Percentiles rank a stretch among this genome's conserved stretches.
These are phyloP conservation scores for Cyberlindnera subsufficiens DNA, from an alignment of 805 yeast species.

Conservation along the genomic window DNA sequence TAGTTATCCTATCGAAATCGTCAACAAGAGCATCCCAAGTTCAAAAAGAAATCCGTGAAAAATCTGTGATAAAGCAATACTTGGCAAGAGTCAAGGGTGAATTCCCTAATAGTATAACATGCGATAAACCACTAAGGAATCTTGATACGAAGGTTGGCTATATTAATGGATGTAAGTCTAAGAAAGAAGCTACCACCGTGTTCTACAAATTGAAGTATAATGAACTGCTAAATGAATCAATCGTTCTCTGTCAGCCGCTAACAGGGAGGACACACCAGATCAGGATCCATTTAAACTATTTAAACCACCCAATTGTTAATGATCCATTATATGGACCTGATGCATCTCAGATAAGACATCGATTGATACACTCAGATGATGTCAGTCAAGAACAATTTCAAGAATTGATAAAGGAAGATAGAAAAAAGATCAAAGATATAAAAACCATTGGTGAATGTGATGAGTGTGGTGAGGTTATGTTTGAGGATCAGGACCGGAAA, in stretches of 20 bases:
- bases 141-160: slow-evolving; percentile 64
- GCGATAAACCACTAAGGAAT: slow-evolving; percentile 68
- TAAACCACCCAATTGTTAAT: slow-evolving; percentile 85
- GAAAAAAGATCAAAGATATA: slow-evolving; percentile 4
- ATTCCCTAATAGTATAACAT: slow-evolving; percentile 56
- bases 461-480: slow-evolving; percentile 15
- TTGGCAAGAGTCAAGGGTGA: slow-evolving; percentile 84
- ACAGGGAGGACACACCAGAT: slow-evolving; percentile 97
- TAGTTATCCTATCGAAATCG: slow-evolving; percentile 50
- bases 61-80: slow-evolving; percentile 75
- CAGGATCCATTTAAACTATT: slow-evolving; percentile 80
- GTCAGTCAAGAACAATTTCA: slow-evolving; percentile 11
- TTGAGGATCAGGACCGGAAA: slow-evolving; percentile 9
- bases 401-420: slow-evolving; percentile 8
- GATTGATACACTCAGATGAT: not conserved
- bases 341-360: slow-evolving; percentile 4
- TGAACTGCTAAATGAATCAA: slow-evolving; percentile 24
- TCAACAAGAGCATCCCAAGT: slow-evolving; percentile 29
- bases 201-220: slow-evolving; percentile 34
- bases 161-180: slow-evolving; percentile 35
- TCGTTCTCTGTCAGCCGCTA: slow-evolving; percentile 78
- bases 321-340: slow-evolving; percentile 62
- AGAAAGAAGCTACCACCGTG: slow-evolving; percentile 67
- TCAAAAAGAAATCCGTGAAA: slow-evolving; percentile 59
- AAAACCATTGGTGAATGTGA: slow-evolving; percentile 13